Evolutionary conservation across 2,329 filamentous ascomycete genomes (phyloP), one percentile per base, ranked within the genome.

Genomic region (Colletotrichum brevisporum): DNA sequence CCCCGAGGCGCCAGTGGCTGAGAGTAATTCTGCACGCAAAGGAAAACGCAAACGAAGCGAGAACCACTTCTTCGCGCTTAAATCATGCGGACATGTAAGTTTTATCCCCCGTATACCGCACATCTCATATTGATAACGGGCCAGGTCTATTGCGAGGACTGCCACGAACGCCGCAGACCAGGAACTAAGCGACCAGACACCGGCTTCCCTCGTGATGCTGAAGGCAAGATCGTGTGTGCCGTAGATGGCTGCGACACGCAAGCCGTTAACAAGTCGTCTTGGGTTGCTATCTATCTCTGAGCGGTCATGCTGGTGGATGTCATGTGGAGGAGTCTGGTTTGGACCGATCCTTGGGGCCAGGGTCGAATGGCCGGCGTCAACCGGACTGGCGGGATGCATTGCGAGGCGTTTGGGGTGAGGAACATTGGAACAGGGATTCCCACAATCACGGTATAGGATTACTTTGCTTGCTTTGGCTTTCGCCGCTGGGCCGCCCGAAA

Each of bases 61-160:
- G 80, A 91, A 93, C 76, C 92, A 97, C 75, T 95, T 98, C 71
- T 98, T 95, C 94, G 92, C 96, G 1, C 86, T 96, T 43, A 97
- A 95, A 80, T 87, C 87, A 59, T 99, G 96, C 78, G 96, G 96
- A 72, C 96, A 99, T 83, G 96, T 98, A 87, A 76, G 85, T 78
- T 31, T 15, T 21, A 21, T 66, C 24, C 74, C 52, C 13, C 6
- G 47, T 10, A 16, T 5, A 10, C 18, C 21, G 39, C 10, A 75
- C 84, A 13, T 3, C 18, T 12, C n/a, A 31, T 63, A 15, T 58
- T 27, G 1, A 43, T 18, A 24, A 15, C 18, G 18, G 18, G 10
- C 12, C 50, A 91, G 89, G 89, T 91, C 15, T 91, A 89, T 75
- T 91, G 89, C 78, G 85, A 85, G 67, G 81, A 82, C 9, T 91